A percentile compares a stretch with the other conserved stretches of the same genome.
These are phyloP conservation scores for Entomortierella beljakovae DNA, from an alignment of 192 early-diverging fungal species.

Conservation along the genomic window DNA sequence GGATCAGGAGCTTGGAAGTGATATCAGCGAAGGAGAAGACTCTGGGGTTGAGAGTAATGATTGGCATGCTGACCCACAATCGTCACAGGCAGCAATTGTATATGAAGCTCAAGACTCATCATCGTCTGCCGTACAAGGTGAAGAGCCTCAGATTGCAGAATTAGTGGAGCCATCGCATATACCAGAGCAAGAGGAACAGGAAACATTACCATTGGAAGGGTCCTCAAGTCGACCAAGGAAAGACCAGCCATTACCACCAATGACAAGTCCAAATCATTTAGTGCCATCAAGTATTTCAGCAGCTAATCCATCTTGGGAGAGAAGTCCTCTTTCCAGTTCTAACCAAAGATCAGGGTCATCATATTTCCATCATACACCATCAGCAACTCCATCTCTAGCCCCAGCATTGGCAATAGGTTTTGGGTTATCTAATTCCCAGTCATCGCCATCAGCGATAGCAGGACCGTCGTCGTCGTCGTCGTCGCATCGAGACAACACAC, in stretches of 20 bases:
- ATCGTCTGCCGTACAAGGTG: not conserved
- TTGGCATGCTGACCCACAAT: constrained; percentile 13
- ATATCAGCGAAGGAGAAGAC: constrained; percentile 46
- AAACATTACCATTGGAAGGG: not conserved
- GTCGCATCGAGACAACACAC: not conserved
- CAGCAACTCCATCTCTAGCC: constrained; percentile 14
- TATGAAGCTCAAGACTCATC: not conserved
- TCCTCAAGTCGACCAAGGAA: constrained; percentile 28
- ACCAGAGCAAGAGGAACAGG: no score
- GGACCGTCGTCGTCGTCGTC: constrained; percentile 3
- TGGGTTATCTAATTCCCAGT: constrained; percentile 2
- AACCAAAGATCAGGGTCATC: constrained; percentile 13
- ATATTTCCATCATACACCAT: not conserved
- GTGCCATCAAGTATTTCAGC: constrained; percentile 4
- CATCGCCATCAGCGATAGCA: not conserved
- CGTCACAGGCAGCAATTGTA: not conserved
- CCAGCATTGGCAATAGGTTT: constrained; percentile 32
- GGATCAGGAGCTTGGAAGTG: not conserved
- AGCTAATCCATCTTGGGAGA: constrained; percentile 25
- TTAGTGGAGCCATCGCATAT: not conserved
- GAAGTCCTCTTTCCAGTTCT: not conserved
- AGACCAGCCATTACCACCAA: constrained; percentile 33
- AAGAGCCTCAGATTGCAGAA: not conserved
- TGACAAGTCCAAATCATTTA: constrained; percentile 14
- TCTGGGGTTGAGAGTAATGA: constrained; percentile 44